Percentiles rank a stretch among this genome's conserved stretches.
phyloP scores from a whole-genome alignment of 305 asterid species.

The Rubia peregrina region DNA sequence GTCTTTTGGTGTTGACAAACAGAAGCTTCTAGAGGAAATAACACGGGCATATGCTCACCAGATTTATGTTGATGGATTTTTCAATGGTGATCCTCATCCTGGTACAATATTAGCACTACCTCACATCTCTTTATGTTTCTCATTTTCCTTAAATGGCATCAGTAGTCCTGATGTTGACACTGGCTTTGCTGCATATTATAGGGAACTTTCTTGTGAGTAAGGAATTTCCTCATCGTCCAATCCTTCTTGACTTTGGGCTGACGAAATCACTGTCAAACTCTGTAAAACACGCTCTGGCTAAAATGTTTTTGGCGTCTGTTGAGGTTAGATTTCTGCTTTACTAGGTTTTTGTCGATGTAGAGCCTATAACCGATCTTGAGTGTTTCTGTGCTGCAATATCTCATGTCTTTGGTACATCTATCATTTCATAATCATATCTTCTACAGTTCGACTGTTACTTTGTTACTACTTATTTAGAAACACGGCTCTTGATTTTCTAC shows the following conservation, averaged over 20 bases:
- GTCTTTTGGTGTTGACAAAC: slow-evolving; percentile 81
- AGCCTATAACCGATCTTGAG: not conserved
- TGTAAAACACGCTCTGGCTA: slow-evolving; percentile 81
- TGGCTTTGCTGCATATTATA: slow-evolving; percentile 27
- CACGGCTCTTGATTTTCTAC: not conserved
- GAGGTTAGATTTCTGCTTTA: slow-evolving; percentile 57
- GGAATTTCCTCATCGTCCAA: slow-evolving; percentile 86
- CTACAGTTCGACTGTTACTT: not conserved
- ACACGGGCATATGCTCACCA: slow-evolving; percentile 99
- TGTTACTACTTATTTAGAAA: not conserved
- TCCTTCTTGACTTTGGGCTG: slow-evolving; percentile 95
- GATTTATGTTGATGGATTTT: slow-evolving; percentile 94
- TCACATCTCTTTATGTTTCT: not conserved
- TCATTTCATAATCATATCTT: not conserved
- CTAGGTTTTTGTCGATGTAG: not conserved
- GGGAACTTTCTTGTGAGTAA: slow-evolving; percentile 98
- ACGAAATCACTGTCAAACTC: slow-evolving; percentile 72
- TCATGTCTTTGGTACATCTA: not conserved
- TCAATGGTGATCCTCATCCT: slow-evolving; percentile 99
- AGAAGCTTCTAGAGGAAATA: slow-evolving; percentile 90
- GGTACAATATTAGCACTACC: slow-evolving; percentile 32
- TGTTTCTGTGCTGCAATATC: not conserved
- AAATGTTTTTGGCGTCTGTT: slow-evolving; percentile 95
- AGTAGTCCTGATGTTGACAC: slow-evolving; percentile 4
- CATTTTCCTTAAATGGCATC: not conserved